Evolutionary conservation across 1,139 yeast species (phyloP).

Genomic region (Lodderomyces margitis): DNA sequence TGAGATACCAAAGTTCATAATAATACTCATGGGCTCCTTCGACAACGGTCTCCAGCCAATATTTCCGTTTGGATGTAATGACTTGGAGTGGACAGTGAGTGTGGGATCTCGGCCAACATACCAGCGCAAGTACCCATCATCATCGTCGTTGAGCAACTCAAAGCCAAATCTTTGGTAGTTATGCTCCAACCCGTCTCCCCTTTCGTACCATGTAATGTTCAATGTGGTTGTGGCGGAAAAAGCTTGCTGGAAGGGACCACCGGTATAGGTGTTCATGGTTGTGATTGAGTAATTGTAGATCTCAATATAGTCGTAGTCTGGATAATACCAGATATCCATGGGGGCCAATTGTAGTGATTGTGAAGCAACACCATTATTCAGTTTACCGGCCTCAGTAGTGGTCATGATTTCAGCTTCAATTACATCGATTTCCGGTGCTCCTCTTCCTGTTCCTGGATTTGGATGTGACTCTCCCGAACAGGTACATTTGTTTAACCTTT

Average conservation of each 20-base stretch:
- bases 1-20: conserved; percentile 77
- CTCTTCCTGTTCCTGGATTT: conserved; percentile 74
- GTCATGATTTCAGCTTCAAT: conserved; percentile 71
- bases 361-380: conserved; percentile 64
- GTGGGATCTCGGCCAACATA: conserved; percentile 72
- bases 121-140: conserved; percentile 78
- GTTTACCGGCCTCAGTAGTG: conserved; percentile 14
- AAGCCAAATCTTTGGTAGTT: conserved; percentile 71
- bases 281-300: conserved; percentile 62
- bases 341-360: conserved; percentile 87
- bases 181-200: conserved; percentile 36
- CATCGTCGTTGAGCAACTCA: conserved; percentile 69
- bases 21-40: conserved; percentile 85
- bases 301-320: conserved; percentile 71
- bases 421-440: conserved; percentile 88
- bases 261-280: conserved; percentile 71
- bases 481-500: conserved; percentile 64
- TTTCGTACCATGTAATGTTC: conserved; percentile 74
- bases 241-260: conserved; percentile 88
- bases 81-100: conserved; percentile 56
- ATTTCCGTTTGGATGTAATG: conserved; percentile 82
- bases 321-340: conserved; percentile 80
- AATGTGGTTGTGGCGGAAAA: conserved; percentile 71
- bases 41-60: conserved; percentile 72
- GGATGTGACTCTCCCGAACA: conserved; percentile 82